phyloP scores from a whole-genome alignment of 768 basidiomycete species.

The Flagelloscypha sp. region DNA sequence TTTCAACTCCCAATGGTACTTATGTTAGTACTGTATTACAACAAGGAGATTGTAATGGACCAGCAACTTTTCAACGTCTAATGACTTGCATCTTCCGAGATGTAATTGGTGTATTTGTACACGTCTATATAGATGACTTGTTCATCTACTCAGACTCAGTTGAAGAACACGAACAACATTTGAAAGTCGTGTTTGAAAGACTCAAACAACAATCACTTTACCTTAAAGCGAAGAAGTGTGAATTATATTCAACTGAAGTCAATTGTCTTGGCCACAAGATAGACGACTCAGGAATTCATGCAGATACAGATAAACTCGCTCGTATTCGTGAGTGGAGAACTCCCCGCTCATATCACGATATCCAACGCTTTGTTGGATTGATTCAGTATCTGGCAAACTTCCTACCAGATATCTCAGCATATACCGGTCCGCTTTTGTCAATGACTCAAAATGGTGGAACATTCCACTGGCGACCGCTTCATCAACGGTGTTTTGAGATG shows the following conservation, averaged over 20 bases:
- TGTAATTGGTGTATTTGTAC: constrained; percentile 17
- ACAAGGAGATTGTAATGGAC: constrained; percentile 20
- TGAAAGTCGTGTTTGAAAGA: constrained; percentile 16
- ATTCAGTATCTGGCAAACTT: not conserved
- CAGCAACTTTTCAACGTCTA: constrained; percentile 22
- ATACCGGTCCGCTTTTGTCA: constrained; percentile 9
- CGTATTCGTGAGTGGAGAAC: constrained; percentile 3
- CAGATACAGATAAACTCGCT: constrained; percentile 17
- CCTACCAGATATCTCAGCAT: constrained; percentile 5
- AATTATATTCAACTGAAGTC: constrained; percentile 12
- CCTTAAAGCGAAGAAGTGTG: constrained; percentile 14
- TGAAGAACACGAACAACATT: constrained; percentile 20
- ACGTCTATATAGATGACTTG: constrained; percentile 28
- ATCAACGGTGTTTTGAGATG: constrained; percentile 2
- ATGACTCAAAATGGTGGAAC: not conserved
- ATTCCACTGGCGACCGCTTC: constrained; percentile 1
- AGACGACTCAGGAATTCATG: constrained; percentile 18
- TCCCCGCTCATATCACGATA: not conserved
- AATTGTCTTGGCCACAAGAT: constrained; percentile 23
- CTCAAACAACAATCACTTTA: constrained; percentile 17
- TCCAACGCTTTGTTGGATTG: not conserved
- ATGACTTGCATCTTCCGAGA: constrained; percentile 19
- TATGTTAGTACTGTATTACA: constrained; percentile 19
- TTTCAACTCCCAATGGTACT: constrained; percentile 16
- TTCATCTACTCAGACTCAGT: constrained; percentile 22